Base-by-base conservation (phyloP, 2,329 filamentous ascomycete species). In the Fusarium burgessii region DNA sequence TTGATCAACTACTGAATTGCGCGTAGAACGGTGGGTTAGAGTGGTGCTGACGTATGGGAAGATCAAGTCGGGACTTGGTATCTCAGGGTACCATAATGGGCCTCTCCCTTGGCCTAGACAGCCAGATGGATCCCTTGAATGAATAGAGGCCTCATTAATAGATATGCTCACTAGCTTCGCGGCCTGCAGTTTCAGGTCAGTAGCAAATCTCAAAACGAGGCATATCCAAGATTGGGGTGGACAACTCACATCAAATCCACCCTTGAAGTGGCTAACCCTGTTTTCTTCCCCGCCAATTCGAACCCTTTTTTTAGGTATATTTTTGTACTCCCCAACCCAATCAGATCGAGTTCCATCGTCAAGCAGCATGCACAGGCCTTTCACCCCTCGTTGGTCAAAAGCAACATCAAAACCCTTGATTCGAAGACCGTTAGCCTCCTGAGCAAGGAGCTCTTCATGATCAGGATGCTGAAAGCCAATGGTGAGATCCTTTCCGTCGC, bases 181-280 rank as follows among this genome's bases (percentile, higher is more conserved):
- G 14, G 58, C 58, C 58, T 61, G 17, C 15, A 27, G 27, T 15
- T n/a, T 4, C 3, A 10, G 12, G 42, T 61, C 18, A 61, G 23
- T n/a, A 6, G 2, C 13, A n/a, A 29, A 13, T 9, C 13, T n/a
- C 18, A 7, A 5, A 7, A n/a, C 18, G 10, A 20, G 12, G n/a
- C 2, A 12, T 29, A 29, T 29, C 29, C 7, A 29, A 29, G 29
- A 29, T 29, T 29, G 10, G 10, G 10, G 29, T 20, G 35, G 25
- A 6, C 17, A 14, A 61, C 58, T 57, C 32, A 61, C 58, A 38
- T 61, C 58, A 18, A 61, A 57, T 7, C 23, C 42, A 7, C 51
- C 42, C 20, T 23, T 49, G 15, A 61, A 18, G 20, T n/a, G 40
- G 4, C 14, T n/a, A n/a, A 57, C 29, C 5, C n/a, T 4, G 13